These are phyloP conservation scores for Taphrina flavorubra DNA, from an alignment of 1,139 yeast species.

Conservation along the genomic window DNA sequence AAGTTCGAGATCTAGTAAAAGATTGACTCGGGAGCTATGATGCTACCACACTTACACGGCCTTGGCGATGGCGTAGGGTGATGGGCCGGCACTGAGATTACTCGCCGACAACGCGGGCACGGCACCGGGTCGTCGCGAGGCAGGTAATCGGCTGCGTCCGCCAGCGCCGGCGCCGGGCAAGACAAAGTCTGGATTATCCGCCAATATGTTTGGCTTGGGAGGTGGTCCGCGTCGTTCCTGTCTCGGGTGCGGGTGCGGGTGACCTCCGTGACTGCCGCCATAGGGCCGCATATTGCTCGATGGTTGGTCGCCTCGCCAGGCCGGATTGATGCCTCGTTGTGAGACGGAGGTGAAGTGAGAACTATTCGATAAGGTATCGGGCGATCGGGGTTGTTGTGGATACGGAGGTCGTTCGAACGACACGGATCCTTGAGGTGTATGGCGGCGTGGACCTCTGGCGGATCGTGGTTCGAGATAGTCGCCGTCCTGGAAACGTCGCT, in stretches of 20 bases:
- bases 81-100: constrained; percentile 12
- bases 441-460: constrained; percentile 12
- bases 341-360: constrained; percentile 41
- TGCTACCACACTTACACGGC: not conserved
- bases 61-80: constrained; percentile 25
- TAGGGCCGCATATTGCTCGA: not conserved
- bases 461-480: constrained; percentile 10
- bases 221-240: constrained; percentile 25
- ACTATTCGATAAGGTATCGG: constrained; percentile 30
- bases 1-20: too few species aligned
- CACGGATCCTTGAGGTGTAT: constrained; percentile 19
- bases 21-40: not conserved
- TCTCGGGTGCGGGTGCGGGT: constrained; percentile 4
- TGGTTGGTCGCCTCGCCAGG: constrained; percentile 21
- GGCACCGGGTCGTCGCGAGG: constrained; percentile 17
- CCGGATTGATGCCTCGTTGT: constrained; percentile 36
- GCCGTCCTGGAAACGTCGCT: constrained; percentile 1
- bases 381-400: constrained; percentile 30
- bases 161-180: constrained; percentile 16
- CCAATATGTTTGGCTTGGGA: constrained; percentile 21
- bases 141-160: constrained; percentile 23
- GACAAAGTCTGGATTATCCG: constrained; percentile 40
- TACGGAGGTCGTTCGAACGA: constrained; percentile 21
- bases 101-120: constrained; percentile 18
- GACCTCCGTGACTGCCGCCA: constrained; percentile 1